Evolutionary conservation across 2,329 filamentous ascomycete genomes (phyloP).

Genomic region (Gaeumannomyces tritici): DNA sequence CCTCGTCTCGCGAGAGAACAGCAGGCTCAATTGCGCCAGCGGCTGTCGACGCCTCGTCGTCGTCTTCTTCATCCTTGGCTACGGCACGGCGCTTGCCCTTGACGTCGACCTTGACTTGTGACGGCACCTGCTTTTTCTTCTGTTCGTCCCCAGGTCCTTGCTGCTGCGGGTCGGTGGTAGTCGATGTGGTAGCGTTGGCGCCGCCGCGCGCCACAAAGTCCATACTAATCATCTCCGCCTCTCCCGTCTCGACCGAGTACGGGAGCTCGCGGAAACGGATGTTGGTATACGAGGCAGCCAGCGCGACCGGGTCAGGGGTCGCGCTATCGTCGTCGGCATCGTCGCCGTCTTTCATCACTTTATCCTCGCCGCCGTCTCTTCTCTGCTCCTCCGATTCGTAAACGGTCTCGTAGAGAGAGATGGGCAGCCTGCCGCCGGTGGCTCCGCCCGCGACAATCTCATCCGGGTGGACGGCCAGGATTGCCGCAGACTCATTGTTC

Average conservation of each 20-base stretch:
- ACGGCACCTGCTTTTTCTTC: conserved; percentile 11
- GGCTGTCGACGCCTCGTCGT: conserved; percentile 13
- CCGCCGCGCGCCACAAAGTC: conserved; percentile 84
- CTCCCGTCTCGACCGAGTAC: conserved; percentile 85
- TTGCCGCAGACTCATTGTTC: conserved; percentile 73
- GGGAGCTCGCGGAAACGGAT: conserved; percentile 75
- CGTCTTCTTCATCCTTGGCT: conserved; percentile 13
- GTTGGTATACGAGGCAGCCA: conserved; percentile 38
- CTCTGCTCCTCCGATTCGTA: conserved; percentile 58
- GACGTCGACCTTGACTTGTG: conserved; percentile 30
- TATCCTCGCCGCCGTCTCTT: conserved; percentile 39
- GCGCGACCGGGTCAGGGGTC: neutral
- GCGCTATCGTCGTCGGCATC: neutral
- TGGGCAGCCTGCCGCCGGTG: conserved; percentile 70
- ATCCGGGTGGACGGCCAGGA: conserved; percentile 77
- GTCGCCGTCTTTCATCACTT: conserved; percentile 56
- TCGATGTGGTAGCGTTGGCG: conserved; percentile 61
- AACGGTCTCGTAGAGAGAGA: conserved; percentile 84
- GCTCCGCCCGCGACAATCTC: conserved; percentile 36
- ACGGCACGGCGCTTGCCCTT: conserved; percentile 38
- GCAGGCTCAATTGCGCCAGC: conserved; percentile 27
- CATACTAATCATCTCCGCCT: conserved; percentile 96
- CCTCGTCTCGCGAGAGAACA: conserved; percentile 46
- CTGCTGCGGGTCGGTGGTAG: neutral
- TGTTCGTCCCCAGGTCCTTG: conserved; percentile 19